Percentiles rank a stretch among this genome's conserved stretches.
phyloP scores from a whole-genome alignment of 2,329 filamentous ascomycete genomes.

The Talaromyces sp. region DNA sequence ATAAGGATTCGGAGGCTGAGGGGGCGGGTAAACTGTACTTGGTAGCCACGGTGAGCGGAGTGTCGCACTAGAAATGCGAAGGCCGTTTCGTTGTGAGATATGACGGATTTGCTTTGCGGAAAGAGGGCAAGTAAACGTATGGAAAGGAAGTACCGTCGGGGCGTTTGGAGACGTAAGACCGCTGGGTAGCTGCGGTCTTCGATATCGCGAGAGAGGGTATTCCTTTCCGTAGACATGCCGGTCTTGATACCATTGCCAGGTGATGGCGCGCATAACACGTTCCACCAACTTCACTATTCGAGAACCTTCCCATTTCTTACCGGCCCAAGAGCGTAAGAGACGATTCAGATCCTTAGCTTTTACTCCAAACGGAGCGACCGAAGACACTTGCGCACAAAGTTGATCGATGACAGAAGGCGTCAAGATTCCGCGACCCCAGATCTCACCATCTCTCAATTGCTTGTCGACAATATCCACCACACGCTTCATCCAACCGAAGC shows the following conservation, averaged over 20 bases:
- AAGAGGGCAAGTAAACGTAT: conserved; percentile 93
- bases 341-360: conserved; percentile 26
- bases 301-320: conserved; percentile 80
- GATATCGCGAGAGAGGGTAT: conserved; percentile 56
- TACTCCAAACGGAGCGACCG: conserved; percentile 22
- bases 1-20: conserved; percentile 70
- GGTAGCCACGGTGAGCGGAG: conserved; percentile 83
- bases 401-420: conserved; percentile 49
- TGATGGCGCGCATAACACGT: conserved; percentile 68
- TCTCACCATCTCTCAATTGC: conserved; percentile 78
- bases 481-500: conserved; percentile 76
- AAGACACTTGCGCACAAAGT: conserved; percentile 45
- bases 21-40: conserved; percentile 72
- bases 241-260: conserved; percentile 85
- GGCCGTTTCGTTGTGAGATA: conserved; percentile 91
- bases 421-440: conserved; percentile 73
- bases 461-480: conserved; percentile 87
- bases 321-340: conserved; percentile 56
- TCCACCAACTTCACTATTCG: conserved; percentile 78
- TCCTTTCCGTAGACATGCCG: conserved; percentile 60
- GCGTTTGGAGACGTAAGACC: conserved; percentile 74
- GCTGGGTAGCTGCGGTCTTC: conserved; percentile 65
- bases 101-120: conserved; percentile 85
- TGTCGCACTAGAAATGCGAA: conserved; percentile 87
- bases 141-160: conserved; percentile 91